These are phyloP conservation scores for Sideroxylon spinosum DNA, from an alignment of 179 eudicot species.

Conservation along the genomic window DNA sequence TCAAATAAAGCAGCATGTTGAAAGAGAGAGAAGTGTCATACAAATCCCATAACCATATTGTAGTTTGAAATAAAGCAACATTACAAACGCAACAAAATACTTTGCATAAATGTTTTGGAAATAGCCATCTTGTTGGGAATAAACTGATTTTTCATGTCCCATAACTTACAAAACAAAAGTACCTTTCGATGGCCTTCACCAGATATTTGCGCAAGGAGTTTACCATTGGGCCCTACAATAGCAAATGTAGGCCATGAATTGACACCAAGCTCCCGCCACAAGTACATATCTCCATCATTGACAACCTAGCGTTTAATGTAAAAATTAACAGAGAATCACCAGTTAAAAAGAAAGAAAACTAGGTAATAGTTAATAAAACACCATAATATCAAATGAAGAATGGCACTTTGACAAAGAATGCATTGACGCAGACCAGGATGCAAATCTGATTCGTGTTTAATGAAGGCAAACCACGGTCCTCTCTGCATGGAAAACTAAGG, in stretches of 20 bases:
- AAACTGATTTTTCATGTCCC: background rate
- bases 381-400: background rate
- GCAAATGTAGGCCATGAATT: slow-evolving; percentile 98
- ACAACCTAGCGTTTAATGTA: slow-evolving; percentile 54
- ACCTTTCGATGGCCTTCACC: slow-evolving; percentile 98
- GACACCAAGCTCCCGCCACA: slow-evolving; percentile 91
- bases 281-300: slow-evolving; percentile 96
- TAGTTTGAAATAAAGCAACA: background rate
- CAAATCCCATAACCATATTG: background rate
- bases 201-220: slow-evolving; percentile 72
- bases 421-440: background rate
- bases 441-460: background rate
- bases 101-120: background rate
- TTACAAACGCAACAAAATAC: background rate
- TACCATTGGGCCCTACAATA: slow-evolving; percentile 84
- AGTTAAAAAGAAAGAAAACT: background rate
- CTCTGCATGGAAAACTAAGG: background rate
- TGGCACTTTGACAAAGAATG: background rate
- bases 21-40: no score
- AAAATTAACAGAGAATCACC: background rate
- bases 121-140: background rate
- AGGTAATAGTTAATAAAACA: background rate
- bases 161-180: slow-evolving; percentile 8
- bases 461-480: background rate
- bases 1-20: background rate